Base-by-base conservation (phyloP, 495 filamentous ascomycete species). In the Beverwykella pulmonaria region DNA sequence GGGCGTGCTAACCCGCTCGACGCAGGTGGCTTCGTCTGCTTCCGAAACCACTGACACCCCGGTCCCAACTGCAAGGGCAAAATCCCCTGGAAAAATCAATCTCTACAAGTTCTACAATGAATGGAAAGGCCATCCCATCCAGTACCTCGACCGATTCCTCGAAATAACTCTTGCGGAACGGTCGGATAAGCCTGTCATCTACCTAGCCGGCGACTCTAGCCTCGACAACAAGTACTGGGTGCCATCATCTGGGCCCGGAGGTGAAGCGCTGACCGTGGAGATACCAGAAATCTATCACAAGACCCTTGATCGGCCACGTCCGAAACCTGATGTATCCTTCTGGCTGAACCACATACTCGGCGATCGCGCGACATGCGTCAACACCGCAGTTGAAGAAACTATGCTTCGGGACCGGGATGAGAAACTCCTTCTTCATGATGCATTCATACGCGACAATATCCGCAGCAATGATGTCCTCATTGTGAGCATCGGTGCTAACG, bases 141-240 rank as follows among this genome's bases (percentile, higher is more conserved):
- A 57, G n/a, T 61, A 71, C 36, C 65, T 76, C 27, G 8, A 26
- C 3, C 68, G 29, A 19, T 57, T 71, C 32, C 69, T 63, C 22
- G n/a, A 46, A 7, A 54, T 27, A 2, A 70, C 64, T 2, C 49
- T 52, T 2, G 17, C 34, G 1, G 39, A 34, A 17, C 55, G 65
- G 25, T 68, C 69, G 2, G 49, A 56, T 19, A 72, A 68, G 29
- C 69, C 69, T 7, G 67, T 76, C 54, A 54, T 76, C 61, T 76
- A 65, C 29, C 68, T 76, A 8, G 75, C 70, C 15, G 75, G 75
- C 41, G 75, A 76, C 55, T 76, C 75, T 15, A 74, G 71, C n/a
- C 63, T 76, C 3, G 75, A 76, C 61, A 76, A 76, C 65, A 76
- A 76, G 54, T 52, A 48, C 20, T 76, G 73, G 75, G 71, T 76